phyloP scores from a whole-genome alignment of 2,329 filamentous ascomycete genomes.

The Alternaria sp. region DNA sequence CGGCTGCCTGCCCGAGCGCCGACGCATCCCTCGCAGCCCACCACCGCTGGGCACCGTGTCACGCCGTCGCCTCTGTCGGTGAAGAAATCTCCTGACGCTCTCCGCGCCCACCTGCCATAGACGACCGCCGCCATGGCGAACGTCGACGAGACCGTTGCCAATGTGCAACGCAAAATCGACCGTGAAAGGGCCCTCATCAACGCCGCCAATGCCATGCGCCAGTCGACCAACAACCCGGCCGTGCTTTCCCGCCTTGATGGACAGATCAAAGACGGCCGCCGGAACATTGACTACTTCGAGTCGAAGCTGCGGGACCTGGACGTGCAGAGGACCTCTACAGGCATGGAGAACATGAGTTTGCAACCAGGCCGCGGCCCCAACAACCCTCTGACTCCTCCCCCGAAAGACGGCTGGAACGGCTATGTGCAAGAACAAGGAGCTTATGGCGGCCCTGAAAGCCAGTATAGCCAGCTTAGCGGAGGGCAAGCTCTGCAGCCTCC shows the following conservation, averaged over 20 bases:
- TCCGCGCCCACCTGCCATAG: constrained; percentile 25
- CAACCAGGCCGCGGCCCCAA: constrained; percentile 53
- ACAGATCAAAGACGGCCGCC: constrained; percentile 90
- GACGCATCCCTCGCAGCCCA: constrained; percentile 27
- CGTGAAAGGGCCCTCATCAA: constrained; percentile 94
- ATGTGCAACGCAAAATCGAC: constrained; percentile 96
- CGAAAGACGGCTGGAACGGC: constrained; percentile 68
- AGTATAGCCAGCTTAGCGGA: constrained; percentile 66
- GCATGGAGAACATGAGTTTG: constrained; percentile 71
- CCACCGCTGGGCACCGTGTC: constrained; percentile 34
- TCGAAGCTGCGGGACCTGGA: constrained; percentile 88
- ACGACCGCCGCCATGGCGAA: constrained; percentile 56
- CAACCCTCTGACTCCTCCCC: constrained; percentile 64
- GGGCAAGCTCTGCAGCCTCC: constrained; percentile 80
- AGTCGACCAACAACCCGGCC: constrained; percentile 90
- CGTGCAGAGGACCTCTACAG: constrained; percentile 74
- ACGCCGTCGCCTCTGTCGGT: constrained; percentile 32
- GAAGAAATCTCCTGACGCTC: constrained; percentile 30
- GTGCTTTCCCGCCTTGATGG: constrained; percentile 90
- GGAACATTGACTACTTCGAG: constrained; percentile 96
- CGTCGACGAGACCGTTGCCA: constrained; percentile 70
- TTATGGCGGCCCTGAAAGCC: constrained; percentile 61
- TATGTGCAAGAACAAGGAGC: constrained; percentile 65
- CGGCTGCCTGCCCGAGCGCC: constrained; percentile 35
- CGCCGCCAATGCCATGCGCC: constrained; percentile 92